These are phyloP conservation scores for Vitis labrusca DNA, from an alignment of 164 flowering plant genomes.

Conservation along the genomic window DNA sequence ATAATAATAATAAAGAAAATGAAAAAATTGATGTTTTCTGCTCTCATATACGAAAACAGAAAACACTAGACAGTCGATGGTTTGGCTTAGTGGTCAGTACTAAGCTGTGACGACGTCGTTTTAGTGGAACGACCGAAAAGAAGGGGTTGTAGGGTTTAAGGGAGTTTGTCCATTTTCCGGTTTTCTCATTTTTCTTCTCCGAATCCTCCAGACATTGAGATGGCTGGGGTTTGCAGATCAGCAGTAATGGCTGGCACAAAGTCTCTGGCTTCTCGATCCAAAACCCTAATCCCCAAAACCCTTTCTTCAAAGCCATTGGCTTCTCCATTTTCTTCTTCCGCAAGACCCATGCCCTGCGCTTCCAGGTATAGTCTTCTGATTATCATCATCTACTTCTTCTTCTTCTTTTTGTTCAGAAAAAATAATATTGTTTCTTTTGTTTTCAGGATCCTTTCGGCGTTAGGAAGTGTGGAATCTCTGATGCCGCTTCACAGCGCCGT, in stretches of 20 bases:
- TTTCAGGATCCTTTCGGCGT: slow-evolving; percentile 41
- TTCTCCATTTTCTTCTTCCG: slow-evolving; percentile 30
- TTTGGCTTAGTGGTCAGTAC: too few species aligned
- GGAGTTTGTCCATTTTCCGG: neutral
- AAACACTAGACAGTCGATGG: too few species aligned
- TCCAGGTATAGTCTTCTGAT: slow-evolving; percentile 29
- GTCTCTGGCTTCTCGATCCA: slow-evolving; percentile 36
- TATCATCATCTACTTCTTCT: neutral
- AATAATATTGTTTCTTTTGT: neutral
- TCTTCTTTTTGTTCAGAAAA: neutral
- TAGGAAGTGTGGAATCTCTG: slow-evolving; percentile 60
- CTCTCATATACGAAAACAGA: too few species aligned
- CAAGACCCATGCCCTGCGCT: slow-evolving; percentile 24
- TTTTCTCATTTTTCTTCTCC: too few species aligned
- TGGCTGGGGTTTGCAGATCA: slow-evolving; percentile 53
- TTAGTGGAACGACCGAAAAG: too few species aligned
- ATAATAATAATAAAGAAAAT: too few species aligned
- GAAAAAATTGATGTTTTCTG: too few species aligned
- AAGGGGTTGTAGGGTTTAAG: neutral
- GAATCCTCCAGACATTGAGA: neutral
- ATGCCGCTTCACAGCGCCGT: slow-evolving; percentile 74
- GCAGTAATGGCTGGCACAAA: slow-evolving; percentile 36
- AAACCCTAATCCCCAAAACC: slow-evolving; percentile 19
- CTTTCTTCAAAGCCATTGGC: slow-evolving; percentile 19
- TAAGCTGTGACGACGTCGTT: too few species aligned